Evolutionary conservation across 2,329 filamentous ascomycete species (phyloP).

Genomic region (Escovopsis weberi): DNA sequence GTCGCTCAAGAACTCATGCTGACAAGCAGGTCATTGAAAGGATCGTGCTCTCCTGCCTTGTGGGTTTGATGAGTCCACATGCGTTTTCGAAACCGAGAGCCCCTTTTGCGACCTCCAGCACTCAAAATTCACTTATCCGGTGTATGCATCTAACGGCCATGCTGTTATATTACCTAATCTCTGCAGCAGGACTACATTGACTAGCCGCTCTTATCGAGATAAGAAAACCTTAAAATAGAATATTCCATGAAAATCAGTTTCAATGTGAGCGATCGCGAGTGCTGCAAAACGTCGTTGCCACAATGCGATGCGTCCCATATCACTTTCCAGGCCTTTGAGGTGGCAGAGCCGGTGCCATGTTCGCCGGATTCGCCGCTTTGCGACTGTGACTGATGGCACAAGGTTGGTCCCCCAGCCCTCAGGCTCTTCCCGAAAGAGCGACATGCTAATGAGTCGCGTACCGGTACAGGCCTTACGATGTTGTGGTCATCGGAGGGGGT

Average conservation of each 20-base stretch:
- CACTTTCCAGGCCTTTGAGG: conserved; percentile 10
- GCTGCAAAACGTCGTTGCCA: background rate
- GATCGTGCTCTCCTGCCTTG: background rate
- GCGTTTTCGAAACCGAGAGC: too few relatives aligned
- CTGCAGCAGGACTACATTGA: background rate
- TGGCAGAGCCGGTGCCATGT: conserved; percentile 9
- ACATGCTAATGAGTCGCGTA: background rate
- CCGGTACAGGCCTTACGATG: conserved; percentile 56
- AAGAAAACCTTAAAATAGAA: background rate
- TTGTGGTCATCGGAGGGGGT: conserved; percentile 88
- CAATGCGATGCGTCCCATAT: conserved; percentile 16
- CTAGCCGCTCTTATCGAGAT: background rate
- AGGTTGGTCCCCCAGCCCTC: conserved; percentile 11
- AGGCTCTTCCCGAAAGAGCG: background rate
- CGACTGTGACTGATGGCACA: conserved; percentile 16
- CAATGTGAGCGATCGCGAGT: background rate
- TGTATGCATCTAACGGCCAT: background rate
- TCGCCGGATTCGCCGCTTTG: conserved; percentile 12
- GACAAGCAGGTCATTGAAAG: background rate
- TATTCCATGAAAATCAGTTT: background rate
- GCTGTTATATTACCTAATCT: background rate
- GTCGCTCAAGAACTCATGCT: too few relatives aligned
- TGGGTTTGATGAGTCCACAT: too few relatives aligned
- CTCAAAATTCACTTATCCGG: background rate
- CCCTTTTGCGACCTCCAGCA: too few relatives aligned